A percentile compares a stretch with the other conserved stretches of the same genome.
phyloP scores from a whole-genome alignment of 768 basidiomycete genomes.

The Leccinum ochraceum region DNA sequence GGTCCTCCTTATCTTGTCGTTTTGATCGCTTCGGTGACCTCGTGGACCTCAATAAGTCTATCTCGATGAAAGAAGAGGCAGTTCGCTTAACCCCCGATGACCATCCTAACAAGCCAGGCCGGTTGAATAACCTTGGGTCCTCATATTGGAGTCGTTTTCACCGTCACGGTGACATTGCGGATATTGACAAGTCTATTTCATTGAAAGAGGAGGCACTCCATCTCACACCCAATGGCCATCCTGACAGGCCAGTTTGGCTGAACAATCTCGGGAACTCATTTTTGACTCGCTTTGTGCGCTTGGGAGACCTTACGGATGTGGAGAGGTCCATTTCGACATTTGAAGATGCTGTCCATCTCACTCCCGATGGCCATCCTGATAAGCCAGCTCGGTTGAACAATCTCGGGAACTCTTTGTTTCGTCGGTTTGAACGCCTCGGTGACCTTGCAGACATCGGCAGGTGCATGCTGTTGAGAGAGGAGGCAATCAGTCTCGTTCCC shows the following conservation, averaged over 20 bases:
- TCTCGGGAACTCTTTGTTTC: background rate
- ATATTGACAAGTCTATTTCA: background rate
- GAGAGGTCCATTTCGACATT: background rate
- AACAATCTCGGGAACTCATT: background rate
- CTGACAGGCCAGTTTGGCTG: background rate
- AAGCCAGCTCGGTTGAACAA: background rate
- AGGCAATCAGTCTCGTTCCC: background rate
- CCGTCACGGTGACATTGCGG: background rate
- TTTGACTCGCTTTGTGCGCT: background rate
- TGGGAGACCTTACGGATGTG: background rate
- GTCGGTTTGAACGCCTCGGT: background rate
- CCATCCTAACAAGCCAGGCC: background rate
- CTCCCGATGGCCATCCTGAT: background rate
- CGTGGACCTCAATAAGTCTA: background rate
- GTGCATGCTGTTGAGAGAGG: background rate
- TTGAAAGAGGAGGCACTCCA: background rate
- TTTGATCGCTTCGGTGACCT: background rate
- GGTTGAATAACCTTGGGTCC: background rate
- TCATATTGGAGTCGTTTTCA: background rate
- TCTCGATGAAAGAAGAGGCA: background rate
- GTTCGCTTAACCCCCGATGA: background rate
- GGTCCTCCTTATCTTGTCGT: background rate
- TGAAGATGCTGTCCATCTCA: background rate
- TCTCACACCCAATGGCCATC: background rate
- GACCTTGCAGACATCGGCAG: background rate